These are phyloP conservation scores for Oryza officinalis DNA, from an alignment of 176 grass and related monocot genomes.

Conservation along the genomic window DNA sequence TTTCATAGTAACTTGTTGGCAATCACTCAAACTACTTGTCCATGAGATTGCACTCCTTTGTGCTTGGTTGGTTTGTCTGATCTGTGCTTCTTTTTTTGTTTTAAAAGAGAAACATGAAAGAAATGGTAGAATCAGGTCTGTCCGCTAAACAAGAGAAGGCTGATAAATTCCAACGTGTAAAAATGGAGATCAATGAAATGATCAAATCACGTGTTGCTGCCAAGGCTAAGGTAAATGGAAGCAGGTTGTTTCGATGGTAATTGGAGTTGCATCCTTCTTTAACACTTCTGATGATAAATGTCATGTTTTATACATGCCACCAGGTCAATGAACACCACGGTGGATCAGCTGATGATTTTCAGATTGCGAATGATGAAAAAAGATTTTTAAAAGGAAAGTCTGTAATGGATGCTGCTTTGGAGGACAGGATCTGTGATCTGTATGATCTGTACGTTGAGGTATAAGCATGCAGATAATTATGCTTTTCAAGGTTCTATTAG, in stretches of 20 bases:
- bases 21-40: slow-evolving; percentile 30
- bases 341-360: slow-evolving; percentile 86
- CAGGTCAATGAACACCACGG: slow-evolving; percentile 57
- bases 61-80: slow-evolving; percentile 10
- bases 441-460: slow-evolving; percentile 99
- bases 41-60: slow-evolving; percentile 1
- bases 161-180: slow-evolving; percentile 77
- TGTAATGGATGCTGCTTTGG: slow-evolving; percentile 71
- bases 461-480: slow-evolving; percentile 19
- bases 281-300: slow-evolving; percentile 29
- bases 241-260: not conserved
- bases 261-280: slow-evolving; percentile 16
- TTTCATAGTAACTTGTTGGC: slow-evolving; percentile 19
- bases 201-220: slow-evolving; percentile 63
- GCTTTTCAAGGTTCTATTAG: slow-evolving; percentile 20
- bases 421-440: slow-evolving; percentile 96
- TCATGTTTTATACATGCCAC: slow-evolving; percentile 29
- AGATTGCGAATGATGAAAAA: slow-evolving; percentile 60
- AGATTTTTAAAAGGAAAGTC: slow-evolving; percentile 67
- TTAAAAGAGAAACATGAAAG: slow-evolving; percentile 91
- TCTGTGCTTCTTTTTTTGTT: slow-evolving; percentile 28
- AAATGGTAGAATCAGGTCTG: slow-evolving; percentile 91
- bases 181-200: slow-evolving; percentile 92
- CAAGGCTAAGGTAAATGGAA: slow-evolving; percentile 67
- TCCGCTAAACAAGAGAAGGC: slow-evolving; percentile 94